Base-by-base conservation (phyloP, 2,329 filamentous ascomycete genomes). In the Coniosporium tulheliwenetii region DNA sequence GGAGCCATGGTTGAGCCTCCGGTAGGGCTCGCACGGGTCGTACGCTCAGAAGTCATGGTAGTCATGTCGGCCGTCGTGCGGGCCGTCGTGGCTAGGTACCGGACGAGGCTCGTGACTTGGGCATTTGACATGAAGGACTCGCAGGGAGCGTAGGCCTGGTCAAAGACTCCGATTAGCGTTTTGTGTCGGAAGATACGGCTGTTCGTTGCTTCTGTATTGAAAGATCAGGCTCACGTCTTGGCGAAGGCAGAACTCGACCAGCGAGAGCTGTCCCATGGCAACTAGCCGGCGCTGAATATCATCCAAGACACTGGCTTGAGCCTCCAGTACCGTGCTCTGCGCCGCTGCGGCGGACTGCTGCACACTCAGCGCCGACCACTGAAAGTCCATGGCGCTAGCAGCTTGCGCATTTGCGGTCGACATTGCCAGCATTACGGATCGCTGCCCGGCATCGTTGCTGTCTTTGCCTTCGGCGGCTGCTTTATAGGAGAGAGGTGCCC, bases 401-500 rank as follows among this genome's bases (percentile, higher is more conserved):
- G 32, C 32, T 33, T 33, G 32, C 5, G 32, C 32, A 26, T 26
- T 26, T 26, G 19, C 19, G 19, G 19, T 4, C 19, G 3, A 3
- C 19, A 26, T 26, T 26, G 19, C 19, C 3, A 4, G 3, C 32
- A 33, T 5, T 3, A 33, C 10, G 3, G 3, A 5, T 5, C 8
- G 10, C 32, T 41, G 36, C n/a, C 30, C 34, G 8, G 15, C 5
- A 32, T 32, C 31, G 14, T 39, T 37, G 5, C 13, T 34, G 9
- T 34, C 5, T 13, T 39, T 41, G 14, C 19, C 40, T 2, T 37
- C n/a, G 26, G 15, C 34, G 8, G 40, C 26, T 2, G 40, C 40
- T 30, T 26, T 30, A 35, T 41, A 41, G 3, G 40, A 41, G 19
- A 41, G 15, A 16, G 40, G 40, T 29, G 40, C 40, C 40, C 40